Conservation (phyloP, 2,329 filamentous ascomycete species). For the Bipolaris oryzae region DNA sequence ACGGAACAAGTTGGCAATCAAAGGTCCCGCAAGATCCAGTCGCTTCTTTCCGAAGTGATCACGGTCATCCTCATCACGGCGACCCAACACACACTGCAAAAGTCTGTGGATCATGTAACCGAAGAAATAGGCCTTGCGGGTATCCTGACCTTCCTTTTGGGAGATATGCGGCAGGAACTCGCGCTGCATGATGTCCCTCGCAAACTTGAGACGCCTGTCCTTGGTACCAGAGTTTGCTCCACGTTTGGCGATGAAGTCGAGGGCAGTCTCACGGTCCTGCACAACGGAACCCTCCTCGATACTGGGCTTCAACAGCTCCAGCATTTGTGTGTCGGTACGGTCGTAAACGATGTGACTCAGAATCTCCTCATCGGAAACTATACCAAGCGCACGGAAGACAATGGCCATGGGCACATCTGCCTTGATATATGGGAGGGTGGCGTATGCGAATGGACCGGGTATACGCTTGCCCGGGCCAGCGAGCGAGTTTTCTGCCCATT, state of each 20-base stretch:
- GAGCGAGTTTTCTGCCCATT: conserved; percentile 86
- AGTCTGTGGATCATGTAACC: conserved; percentile 99
- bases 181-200: conserved; percentile 93
- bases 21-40: conserved; percentile 88
- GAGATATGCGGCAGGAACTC: conserved; percentile 97
- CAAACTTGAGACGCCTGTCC: conserved; percentile 89
- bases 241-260: conserved; percentile 95
- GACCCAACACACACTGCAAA: conserved; percentile 88
- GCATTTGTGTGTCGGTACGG: conserved; percentile 91
- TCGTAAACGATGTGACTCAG: conserved; percentile 98
- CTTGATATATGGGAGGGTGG: conserved; percentile 92
- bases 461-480: conserved; percentile 73
- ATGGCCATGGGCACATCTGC: conserved; percentile 91
- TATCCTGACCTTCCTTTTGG: conserved; percentile 91
- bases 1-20: conserved; percentile 96
- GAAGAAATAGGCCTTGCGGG: conserved; percentile 94
- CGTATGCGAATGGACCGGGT: conserved; percentile 86
- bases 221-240: conserved; percentile 76
- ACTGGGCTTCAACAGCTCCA: conserved; percentile 96
- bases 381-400: conserved; percentile 92
- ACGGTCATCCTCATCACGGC: conserved; percentile 92
- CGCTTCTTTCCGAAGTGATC: conserved; percentile 99
- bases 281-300: conserved; percentile 97
- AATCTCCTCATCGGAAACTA: conserved; percentile 97
- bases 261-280: conserved; percentile 89